Percentiles rank a stretch among this genome's conserved stretches.
Evolutionary conservation across 1,284 basidiomycete species (phyloP).

Genomic region (Phlebopus sp.): DNA sequence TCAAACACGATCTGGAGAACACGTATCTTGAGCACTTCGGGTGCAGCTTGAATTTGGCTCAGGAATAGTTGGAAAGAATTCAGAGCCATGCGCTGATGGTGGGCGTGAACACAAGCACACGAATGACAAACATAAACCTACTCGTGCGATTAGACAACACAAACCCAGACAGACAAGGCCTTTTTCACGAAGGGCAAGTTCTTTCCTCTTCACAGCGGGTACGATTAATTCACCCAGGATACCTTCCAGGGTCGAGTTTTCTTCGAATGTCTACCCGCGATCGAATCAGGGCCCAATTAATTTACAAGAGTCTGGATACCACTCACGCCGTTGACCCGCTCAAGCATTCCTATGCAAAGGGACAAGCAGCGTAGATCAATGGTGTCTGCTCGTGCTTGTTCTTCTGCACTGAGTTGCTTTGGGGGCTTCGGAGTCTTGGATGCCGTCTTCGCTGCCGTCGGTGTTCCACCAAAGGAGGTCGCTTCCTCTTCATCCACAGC

Average conservation of each 20-base stretch:
- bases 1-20: slow-evolving; percentile 90
- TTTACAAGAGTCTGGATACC: not conserved
- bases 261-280: slow-evolving; percentile 72
- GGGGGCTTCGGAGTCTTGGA: slow-evolving; percentile 20
- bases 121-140: slow-evolving; percentile 24
- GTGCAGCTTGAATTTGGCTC: slow-evolving; percentile 77
- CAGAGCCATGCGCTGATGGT: slow-evolving; percentile 78
- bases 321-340: slow-evolving; percentile 85
- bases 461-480: slow-evolving; percentile 29
- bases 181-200: slow-evolving; percentile 79
- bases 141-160: slow-evolving; percentile 87
- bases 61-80: slow-evolving; percentile 91
- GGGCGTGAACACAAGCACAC: not conserved
- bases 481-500: slow-evolving; percentile 37
- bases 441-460: slow-evolving; percentile 20
- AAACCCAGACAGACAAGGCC: slow-evolving; percentile 86
- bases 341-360: slow-evolving; percentile 89
- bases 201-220: slow-evolving; percentile 87
- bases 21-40: slow-evolving; percentile 76
- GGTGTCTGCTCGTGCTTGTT: slow-evolving; percentile 59
- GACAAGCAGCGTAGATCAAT: slow-evolving; percentile 82
- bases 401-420: slow-evolving; percentile 56
- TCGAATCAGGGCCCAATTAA: not conserved
- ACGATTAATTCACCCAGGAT: slow-evolving; percentile 88
- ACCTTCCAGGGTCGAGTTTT: slow-evolving; percentile 92